Evolutionary conservation across 2,329 filamentous ascomycete genomes (phyloP), one percentile per base, ranked within the genome.

Genomic region (Fusarium oligoseptatum): DNA sequence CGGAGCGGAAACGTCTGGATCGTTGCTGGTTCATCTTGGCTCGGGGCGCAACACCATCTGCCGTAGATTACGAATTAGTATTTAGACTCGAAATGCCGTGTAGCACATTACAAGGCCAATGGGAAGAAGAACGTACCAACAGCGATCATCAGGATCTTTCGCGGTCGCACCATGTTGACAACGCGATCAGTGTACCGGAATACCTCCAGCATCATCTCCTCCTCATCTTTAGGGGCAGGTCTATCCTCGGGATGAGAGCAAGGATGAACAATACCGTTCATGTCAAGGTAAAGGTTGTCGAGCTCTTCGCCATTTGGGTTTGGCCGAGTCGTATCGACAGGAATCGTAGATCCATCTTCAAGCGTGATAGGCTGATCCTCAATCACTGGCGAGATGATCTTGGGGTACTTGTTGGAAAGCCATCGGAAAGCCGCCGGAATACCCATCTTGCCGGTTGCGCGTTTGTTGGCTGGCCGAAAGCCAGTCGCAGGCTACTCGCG

Each of bases 1-100:
- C 97, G 24, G 96, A 94, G 72, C 97, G 93, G 85, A 99, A 99
- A 79, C 97, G 94, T 83, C 97, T 91, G 48, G 97, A 97, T 72
- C 97, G 94, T 85, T 99, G 97, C 82, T 99, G 97, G 82, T 99
- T 99, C 97, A 99, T 99, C 85, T 99, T 99, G 68, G 97, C 97
- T 83, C 97, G 93, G 56, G 97, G 97, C 6, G 97, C 97, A 74
- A 99, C 97, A 82, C 97, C 97, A 85, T 99, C 97, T 95, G 52
- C 14, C 3, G 3, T 9, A 10, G n/a, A 22, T 15, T 55, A 9
- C 14, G 65, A 27, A 67, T 84, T 70, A 86, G 81, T 61, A 66
- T 66, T n/a, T 6, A 34, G 12, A 10, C 15, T 9, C 17, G n/a
- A n/a, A 11, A 15, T 36, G 15, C 15, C 27, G n/a, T 5, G 24